phyloP scores from a whole-genome alignment of 441 rosid species.

The Gossypium schwendimanii region DNA sequence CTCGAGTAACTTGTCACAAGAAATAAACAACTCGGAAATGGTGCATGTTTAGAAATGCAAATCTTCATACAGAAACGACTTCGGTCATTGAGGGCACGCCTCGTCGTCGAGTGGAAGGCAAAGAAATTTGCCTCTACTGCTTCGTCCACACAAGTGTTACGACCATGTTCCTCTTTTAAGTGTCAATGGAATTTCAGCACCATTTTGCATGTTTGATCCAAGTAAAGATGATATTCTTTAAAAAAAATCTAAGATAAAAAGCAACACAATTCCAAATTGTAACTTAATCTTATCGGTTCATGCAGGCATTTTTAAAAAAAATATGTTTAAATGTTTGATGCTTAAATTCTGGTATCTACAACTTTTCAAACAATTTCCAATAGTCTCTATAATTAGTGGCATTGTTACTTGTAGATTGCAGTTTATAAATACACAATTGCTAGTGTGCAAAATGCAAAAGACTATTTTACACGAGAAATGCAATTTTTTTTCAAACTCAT shows the following conservation, averaged over 20 bases:
- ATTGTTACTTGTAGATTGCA: background rate
- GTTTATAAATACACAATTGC: background rate
- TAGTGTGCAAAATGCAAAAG: background rate
- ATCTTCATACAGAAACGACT: no score
- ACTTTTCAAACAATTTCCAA: background rate
- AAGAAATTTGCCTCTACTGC: slow-evolving; percentile 43
- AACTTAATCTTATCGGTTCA: no score
- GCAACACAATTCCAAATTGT: no score
- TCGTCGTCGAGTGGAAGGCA: slow-evolving; percentile 21
- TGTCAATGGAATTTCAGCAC: slow-evolving; percentile 43
- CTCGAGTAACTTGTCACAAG: no score
- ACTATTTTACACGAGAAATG: background rate
- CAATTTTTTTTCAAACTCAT: background rate
- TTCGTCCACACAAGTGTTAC: slow-evolving; percentile 74
- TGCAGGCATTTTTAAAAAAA: no score
- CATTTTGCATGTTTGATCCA: slow-evolving; percentile 51
- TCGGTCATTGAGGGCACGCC: no score
- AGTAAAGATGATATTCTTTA: no score
- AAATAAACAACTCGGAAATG: no score
- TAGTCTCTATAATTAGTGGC: background rate
- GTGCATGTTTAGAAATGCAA: no score
- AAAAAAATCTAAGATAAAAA: no score
- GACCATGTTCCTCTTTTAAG: slow-evolving; percentile 65
- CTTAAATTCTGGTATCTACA: background rate
- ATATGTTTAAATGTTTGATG: no score